Base-by-base conservation (phyloP, 2,329 filamentous ascomycete genomes). In the Esteya vermicola region DNA sequence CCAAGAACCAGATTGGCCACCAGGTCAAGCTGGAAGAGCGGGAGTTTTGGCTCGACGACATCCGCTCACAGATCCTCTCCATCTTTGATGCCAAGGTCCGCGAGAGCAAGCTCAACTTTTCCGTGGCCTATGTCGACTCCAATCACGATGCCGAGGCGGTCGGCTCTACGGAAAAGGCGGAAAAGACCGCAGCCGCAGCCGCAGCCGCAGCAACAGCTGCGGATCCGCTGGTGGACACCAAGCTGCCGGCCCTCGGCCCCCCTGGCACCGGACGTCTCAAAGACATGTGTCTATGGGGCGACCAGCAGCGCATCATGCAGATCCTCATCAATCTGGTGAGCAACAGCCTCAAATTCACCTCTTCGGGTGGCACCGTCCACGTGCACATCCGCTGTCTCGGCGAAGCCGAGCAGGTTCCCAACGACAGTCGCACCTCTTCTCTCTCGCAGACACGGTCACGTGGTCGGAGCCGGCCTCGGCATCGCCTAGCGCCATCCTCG, bases 261-360 rank as follows among this genome's bases (percentile, higher is more conserved):
- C 63, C 67, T 23, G 80, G 80, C 5, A 66, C 73, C 4, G 81
- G 80, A 9, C 67, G 79, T 16, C 57, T 93, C 20, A 84, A 82
- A 53, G 85, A 93, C 47, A 88, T 93, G 78, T 78, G 82, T 38
- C 64, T 95, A 1, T 91, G 84, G 76, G 88, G 88, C n/a, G 88
- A 95, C 51, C 82, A 91, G 48, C 85, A 94, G 52, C 71, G 88
- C 33, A 91, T 94, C 30, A 62, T 93, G 21, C 88, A 94, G 55
- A 82, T 94, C n/a, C 74, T 94, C 35, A 94, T 93, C 63, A 93
- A 93, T 53, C 65, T 95, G 25, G 85, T 93, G 35, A 88, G 82
- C 57, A 95, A 95, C 61, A 85, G 81, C 55, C 63, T 94, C 33
- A 95, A 95, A 55, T 94, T 95, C 52, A 94, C 88, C 0, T 82